These are phyloP conservation scores for Sarocladium strictum DNA, from an alignment of 2,329 filamentous ascomycete species.

Conservation along the genomic window DNA sequence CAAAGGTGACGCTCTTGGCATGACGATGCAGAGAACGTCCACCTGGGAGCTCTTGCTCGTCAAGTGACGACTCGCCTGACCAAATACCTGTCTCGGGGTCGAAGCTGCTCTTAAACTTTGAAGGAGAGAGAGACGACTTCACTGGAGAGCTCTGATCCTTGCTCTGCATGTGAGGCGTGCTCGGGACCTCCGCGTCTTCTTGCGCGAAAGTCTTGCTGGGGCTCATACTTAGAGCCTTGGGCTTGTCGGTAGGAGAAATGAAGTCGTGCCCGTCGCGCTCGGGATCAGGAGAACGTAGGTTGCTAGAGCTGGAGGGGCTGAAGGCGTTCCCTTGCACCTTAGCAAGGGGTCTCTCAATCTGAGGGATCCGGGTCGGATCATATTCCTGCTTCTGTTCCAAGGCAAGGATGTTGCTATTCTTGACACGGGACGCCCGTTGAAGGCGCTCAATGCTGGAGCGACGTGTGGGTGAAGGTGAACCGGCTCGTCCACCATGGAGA, in stretches of 20 bases:
- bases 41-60: slow-evolving; percentile 54
- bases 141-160: slow-evolving; percentile 72
- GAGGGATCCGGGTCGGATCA: slow-evolving; percentile 70
- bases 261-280: slow-evolving; percentile 37
- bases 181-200: slow-evolving; percentile 7
- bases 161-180: slow-evolving; percentile 48
- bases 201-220: slow-evolving; percentile 16
- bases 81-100: slow-evolving; percentile 64
- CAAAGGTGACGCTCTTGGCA: slow-evolving; percentile 95
- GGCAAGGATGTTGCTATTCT: slow-evolving; percentile 96
- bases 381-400: slow-evolving; percentile 90
- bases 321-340: slow-evolving; percentile 70
- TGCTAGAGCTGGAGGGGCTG: slow-evolving; percentile 49
- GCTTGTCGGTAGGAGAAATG: slow-evolving; percentile 47
- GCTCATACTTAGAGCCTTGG: slow-evolving; percentile 43
- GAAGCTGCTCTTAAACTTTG: slow-evolving; percentile 60
- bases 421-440: slow-evolving; percentile 89
- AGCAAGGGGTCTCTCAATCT: slow-evolving; percentile 76
- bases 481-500: slow-evolving; percentile 50
- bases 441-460: slow-evolving; percentile 92
- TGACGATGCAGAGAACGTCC: slow-evolving; percentile 71
- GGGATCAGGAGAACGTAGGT: slow-evolving; percentile 43
- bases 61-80: slow-evolving; percentile 57
- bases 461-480: slow-evolving; percentile 66
- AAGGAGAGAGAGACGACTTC: slow-evolving; percentile 79